Base-by-base conservation (phyloP, 1,139 yeast species). In the Candida buenavistaensis region DNA sequence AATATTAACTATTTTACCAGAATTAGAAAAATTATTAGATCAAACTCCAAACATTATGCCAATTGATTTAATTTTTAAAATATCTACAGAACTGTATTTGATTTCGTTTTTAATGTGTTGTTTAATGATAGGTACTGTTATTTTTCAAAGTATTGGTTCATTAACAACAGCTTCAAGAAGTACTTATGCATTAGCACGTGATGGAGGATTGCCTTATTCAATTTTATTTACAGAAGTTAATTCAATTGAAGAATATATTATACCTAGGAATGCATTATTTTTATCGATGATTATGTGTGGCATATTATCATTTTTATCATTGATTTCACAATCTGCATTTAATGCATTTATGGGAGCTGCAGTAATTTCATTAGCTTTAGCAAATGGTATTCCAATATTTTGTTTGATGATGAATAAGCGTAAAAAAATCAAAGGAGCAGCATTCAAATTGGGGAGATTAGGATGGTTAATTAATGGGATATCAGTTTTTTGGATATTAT, bases 311-410 rank as follows among this genome's bases (percentile, higher is more conserved):
- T 55, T 79, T 12, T 64, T 84, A 26, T 82, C 92, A 5, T 61
- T 87, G 28, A 62, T 86, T 1, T 84, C 94, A 0, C 65, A 79
- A 3, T 76, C 89, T 4, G 94, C 95, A 1, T 84, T 86, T 60
- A 82, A 82, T 55, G 89, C 95, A 2, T 86, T 86, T 54, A 76
- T 87, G 64, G 94, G 95, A 0, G 82, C 90, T n/a, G 85, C 94
- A 4, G 94, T 87, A 1, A 73, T 86, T 25, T 77, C 90, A 2
- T 64, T 86, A 40, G 81, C 89, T 35, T 68, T 84, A 17, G 88
- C 95, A 2, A 83, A 88, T 46, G 82, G 88, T 2, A 75, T 87
- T 8, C 95, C 95, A 1, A 79, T 87, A 23, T 51, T 82, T 2
- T 69, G 82, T 19, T 72, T 80, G 14, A 55, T 87, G 57, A 51